Evolutionary conservation across 345 rosid species (phyloP), one percentile per base, ranked within the genome.

Genomic region (Arabis alpina): DNA sequence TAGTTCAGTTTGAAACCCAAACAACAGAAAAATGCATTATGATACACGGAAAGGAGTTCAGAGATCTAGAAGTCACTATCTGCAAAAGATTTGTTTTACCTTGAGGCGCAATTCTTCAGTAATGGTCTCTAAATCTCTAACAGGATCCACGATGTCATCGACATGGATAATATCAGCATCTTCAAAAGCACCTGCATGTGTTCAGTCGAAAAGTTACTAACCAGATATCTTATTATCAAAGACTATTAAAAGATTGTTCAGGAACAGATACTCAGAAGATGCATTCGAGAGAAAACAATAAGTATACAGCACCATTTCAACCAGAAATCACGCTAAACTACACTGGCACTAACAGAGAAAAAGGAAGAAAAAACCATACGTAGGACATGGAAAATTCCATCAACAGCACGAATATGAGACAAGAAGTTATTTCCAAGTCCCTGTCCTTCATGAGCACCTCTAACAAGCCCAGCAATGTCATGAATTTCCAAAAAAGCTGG

Each of bases 401-500:
- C 99, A 76, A 94, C 99, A 0, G 99, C 99, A 51, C 99, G 95
- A 61, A 94, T 94, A 64, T 94, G 99, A 23, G 99, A 94, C 72
- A 94, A 79, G 83, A 94, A 94, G 80, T 71, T 91, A 80, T 94
- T 94, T 66, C 99, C 99, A 83, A 94, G 77, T 14, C 99, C 99
- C 78, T 91, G 95, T 40, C 99, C 99, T 82, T 86, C 74, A 75
- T 94, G 99, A 52, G 99, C 99, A 63, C 99, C 99, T 81, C 79
- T 84, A 65, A 93, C 97, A 16, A 93, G 83, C 67, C 98, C 98
- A 73, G 98, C 98, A 58, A 93, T 93, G 78, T 93, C 98, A 74
- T 93, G 97, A 56, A 93, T 93, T 84, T 93, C 98, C 73, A 93
- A 69, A 83, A 91, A 93, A 14, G 98, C 98, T 4, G 97, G 74